These are phyloP conservation scores for Cadophora malorum DNA, from an alignment of 2,329 filamentous ascomycete species.

Conservation along the genomic window DNA sequence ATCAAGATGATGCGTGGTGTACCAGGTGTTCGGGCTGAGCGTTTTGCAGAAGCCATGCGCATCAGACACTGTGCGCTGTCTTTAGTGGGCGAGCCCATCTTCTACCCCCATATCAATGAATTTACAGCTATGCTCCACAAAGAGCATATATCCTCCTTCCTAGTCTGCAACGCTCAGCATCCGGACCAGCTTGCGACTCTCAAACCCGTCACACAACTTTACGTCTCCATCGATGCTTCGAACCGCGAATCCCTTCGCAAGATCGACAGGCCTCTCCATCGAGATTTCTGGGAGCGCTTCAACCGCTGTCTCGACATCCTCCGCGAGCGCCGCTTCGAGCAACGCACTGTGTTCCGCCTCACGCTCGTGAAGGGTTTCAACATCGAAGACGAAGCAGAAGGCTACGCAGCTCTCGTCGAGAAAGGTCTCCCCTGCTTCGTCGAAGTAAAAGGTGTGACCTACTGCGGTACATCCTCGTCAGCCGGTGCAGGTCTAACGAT, in stretches of 20 bases:
- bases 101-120: constrained; percentile 97
- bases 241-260: constrained; percentile 86
- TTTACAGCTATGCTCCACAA: constrained; percentile 83
- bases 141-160: constrained; percentile 89
- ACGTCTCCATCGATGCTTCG: constrained; percentile 94
- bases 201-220: constrained; percentile 89
- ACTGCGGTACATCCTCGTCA: constrained; percentile 88
- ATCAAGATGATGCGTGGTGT: constrained; percentile 97
- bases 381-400: constrained; percentile 88
- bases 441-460: constrained; percentile 96
- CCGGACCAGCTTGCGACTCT: constrained; percentile 86
- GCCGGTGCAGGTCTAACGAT: constrained; percentile 89
- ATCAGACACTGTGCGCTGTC: constrained; percentile 93
- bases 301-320: constrained; percentile 89
- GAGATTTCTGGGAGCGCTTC: constrained; percentile 98
- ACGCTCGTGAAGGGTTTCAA: constrained; percentile 99
- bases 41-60: constrained; percentile 90
- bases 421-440: constrained; percentile 88
- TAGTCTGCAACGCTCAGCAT: constrained; percentile 97
- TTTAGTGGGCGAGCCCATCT: constrained; percentile 96
- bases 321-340: constrained; percentile 79
- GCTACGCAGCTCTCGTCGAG: constrained; percentile 89
- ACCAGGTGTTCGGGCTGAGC: constrained; percentile 87
- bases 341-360: constrained; percentile 92
- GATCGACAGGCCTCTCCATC: constrained; percentile 90